Evolutionary conservation across 2,329 filamentous ascomycete genomes (phyloP).

Genomic region (Aspergillus versicolor): DNA sequence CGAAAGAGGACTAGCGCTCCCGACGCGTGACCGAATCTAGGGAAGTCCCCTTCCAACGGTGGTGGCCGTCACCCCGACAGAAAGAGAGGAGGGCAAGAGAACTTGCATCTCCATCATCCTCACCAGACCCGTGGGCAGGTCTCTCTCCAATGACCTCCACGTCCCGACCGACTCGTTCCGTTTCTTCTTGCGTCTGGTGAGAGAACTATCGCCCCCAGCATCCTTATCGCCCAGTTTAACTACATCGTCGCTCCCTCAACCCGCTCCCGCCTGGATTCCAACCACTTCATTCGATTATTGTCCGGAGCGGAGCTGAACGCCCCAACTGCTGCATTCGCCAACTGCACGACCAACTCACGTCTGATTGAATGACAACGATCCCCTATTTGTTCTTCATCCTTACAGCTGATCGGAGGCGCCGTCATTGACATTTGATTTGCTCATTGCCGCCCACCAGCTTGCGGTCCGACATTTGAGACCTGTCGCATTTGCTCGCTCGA

Average conservation of each 20-base stretch:
- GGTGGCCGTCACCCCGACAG: constrained; percentile 20
- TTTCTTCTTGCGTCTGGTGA: constrained; percentile 22
- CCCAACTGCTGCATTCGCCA: constrained; percentile 26
- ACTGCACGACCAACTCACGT: constrained; percentile 13
- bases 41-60: constrained; percentile 28
- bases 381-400: constrained; percentile 1
- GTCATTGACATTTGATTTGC: constrained; percentile 5
- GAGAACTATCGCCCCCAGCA: constrained; percentile 8
- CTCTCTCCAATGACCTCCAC: constrained; percentile 25
- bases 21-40: constrained; percentile 38
- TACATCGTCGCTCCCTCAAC: constrained; percentile 13
- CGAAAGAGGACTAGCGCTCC: constrained; percentile 34
- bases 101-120: constrained; percentile 13
- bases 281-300: constrained; percentile 21
- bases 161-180: constrained; percentile 13
- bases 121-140: constrained; percentile 25
- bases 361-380: constrained; percentile 18
- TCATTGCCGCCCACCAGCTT: constrained; percentile 10
- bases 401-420: neutral
- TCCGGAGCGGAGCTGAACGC: constrained; percentile 21
- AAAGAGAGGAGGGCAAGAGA: constrained; percentile 5
- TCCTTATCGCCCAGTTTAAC: constrained; percentile 8
- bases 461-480: constrained; percentile 16
- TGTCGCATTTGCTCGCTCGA: constrained; percentile 22
- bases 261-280: constrained; percentile 14